phyloP scores from a whole-genome alignment of 2,329 filamentous ascomycete genomes.

The Lachnellula subtilissima region DNA sequence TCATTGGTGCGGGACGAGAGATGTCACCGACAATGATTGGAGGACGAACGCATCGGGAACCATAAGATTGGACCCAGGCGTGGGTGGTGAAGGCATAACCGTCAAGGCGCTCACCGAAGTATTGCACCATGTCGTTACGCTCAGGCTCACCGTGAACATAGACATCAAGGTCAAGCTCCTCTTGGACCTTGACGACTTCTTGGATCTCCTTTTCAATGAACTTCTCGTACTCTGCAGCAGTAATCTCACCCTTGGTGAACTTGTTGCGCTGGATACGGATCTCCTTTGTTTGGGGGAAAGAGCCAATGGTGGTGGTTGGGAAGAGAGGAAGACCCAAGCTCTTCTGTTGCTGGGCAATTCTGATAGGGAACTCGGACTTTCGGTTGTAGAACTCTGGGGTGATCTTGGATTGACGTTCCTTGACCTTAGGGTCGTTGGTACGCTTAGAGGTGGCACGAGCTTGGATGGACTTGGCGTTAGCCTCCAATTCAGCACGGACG shows the following conservation, averaged over 20 bases:
- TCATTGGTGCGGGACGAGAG: slow-evolving; percentile 95
- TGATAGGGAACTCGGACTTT: slow-evolving; percentile 79
- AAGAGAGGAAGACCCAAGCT: slow-evolving; percentile 92
- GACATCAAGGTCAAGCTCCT: slow-evolving; percentile 95
- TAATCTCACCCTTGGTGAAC: slow-evolving; percentile 98
- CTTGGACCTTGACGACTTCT: slow-evolving; percentile 92
- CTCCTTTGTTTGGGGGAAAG: slow-evolving; percentile 98
- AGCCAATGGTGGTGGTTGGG: slow-evolving; percentile 98
- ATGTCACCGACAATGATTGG: slow-evolving; percentile 99
- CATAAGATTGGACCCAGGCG: slow-evolving; percentile 98
- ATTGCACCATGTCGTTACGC: slow-evolving; percentile 99
- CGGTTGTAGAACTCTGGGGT: slow-evolving; percentile 83
- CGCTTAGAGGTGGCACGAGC: slow-evolving; percentile 85
- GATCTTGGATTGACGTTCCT: slow-evolving; percentile 90
- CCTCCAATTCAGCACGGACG: slow-evolving; percentile 84
- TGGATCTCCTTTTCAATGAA: slow-evolving; percentile 99
- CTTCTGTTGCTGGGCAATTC: slow-evolving; percentile 85
- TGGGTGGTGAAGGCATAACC: slow-evolving; percentile 99
- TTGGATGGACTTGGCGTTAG: slow-evolving; percentile 92
- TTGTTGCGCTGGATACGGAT: slow-evolving; percentile 96
- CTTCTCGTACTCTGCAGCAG: slow-evolving; percentile 85
- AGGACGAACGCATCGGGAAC: slow-evolving; percentile 95
- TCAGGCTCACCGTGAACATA: slow-evolving; percentile 98
- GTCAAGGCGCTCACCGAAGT: slow-evolving; percentile 96
- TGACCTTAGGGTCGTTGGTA: slow-evolving; percentile 96